A percentile compares a stretch with the other conserved stretches of the same genome.
These are phyloP conservation scores for Penicillium atrosanguineum DNA, from an alignment of 495 filamentous ascomycete genomes.

Conservation along the genomic window DNA sequence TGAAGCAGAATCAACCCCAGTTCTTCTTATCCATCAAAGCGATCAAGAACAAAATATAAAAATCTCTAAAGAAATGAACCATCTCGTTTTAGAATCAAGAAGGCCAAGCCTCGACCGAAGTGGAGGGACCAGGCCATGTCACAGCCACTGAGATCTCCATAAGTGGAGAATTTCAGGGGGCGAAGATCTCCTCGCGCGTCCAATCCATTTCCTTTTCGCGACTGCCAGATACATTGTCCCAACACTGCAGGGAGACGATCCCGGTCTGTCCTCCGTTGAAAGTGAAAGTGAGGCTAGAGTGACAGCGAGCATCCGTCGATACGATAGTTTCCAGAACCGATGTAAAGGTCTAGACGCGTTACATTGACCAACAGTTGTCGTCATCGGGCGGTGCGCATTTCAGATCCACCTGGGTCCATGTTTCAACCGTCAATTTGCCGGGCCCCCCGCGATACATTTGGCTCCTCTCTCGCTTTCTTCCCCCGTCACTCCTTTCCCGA, in stretches of 20 bases:
- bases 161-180: not conserved
- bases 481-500: not conserved
- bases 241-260: not conserved
- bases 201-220: not conserved
- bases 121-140: not conserved
- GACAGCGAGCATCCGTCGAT: not conserved
- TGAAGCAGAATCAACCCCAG: too few relatives aligned
- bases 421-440: conserved; percentile 4
- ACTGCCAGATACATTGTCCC: not conserved
- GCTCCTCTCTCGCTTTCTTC: not conserved
- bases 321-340: not conserved
- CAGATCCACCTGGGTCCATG: conserved; percentile 4
- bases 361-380: not conserved
- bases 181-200: not conserved
- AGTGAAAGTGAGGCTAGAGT: not conserved
- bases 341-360: not conserved
- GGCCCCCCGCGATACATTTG: conserved; percentile 7
- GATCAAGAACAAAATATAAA: too few relatives aligned
- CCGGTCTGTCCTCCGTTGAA: not conserved
- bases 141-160: not conserved
- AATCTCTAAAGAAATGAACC: too few relatives aligned
- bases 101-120: not conserved
- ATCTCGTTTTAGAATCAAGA: too few relatives aligned
- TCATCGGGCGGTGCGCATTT: conserved; percentile 6
- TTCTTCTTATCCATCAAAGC: too few relatives aligned